phyloP scores from a whole-genome alignment of 495 filamentous ascomycete species.

The Neurospora sp. region DNA sequence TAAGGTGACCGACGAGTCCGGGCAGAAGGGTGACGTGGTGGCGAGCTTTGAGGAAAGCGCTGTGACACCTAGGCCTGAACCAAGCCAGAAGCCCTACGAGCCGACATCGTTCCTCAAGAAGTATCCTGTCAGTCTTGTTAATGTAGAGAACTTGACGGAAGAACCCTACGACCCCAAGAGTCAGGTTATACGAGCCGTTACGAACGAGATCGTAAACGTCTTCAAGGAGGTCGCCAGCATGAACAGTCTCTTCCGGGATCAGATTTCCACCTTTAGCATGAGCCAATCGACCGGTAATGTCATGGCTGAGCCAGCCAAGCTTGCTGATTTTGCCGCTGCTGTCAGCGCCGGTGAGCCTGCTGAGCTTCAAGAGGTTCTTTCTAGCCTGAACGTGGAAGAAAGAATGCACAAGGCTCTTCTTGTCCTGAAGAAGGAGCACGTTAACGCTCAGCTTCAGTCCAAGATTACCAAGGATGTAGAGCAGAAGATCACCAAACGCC shows the following conservation, averaged over 20 bases:
- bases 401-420: constrained; percentile 80
- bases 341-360: constrained; percentile 81
- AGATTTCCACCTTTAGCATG: constrained; percentile 94
- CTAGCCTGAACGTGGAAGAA: constrained; percentile 78
- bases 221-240: constrained; percentile 92
- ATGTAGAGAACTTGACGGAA: constrained; percentile 85
- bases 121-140: constrained; percentile 83
- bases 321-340: constrained; percentile 95
- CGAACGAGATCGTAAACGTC: constrained; percentile 94
- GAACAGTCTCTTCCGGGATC: constrained; percentile 93
- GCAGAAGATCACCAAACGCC: constrained; percentile 92
- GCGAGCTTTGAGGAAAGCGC: constrained; percentile 89
- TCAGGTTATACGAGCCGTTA: constrained; percentile 76
- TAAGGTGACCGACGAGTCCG: constrained; percentile 31
- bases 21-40: constrained; percentile 78
- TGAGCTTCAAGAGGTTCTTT: constrained; percentile 91
- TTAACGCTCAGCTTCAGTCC: constrained; percentile 92
- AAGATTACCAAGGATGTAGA: constrained; percentile 99
- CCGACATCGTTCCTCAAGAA: constrained; percentile 86
- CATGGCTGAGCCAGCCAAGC: constrained; percentile 83
- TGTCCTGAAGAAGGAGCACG: constrained; percentile 92
- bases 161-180: constrained; percentile 84
- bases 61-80: constrained; percentile 37
- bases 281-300: constrained; percentile 91
- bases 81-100: constrained; percentile 55